Evolutionary conservation across 2,329 filamentous ascomycete genomes (phyloP), one percentile per base, ranked within the genome.

Genomic region (Alternaria tenuissima): DNA sequence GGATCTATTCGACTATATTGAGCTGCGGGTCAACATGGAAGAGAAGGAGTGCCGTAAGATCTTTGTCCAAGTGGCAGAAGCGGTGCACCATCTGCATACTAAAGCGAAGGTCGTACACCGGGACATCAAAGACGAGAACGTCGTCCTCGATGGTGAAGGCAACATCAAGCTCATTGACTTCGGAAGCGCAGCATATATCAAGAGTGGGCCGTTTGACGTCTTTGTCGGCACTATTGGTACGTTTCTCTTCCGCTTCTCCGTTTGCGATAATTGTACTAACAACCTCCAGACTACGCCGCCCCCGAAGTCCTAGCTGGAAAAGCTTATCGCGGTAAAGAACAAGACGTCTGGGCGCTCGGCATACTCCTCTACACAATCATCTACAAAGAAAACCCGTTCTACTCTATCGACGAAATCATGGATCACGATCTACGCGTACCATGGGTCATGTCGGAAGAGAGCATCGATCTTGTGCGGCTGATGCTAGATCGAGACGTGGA

Each of bases 301-400:
- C 95, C 95, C n/a, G 95, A 99, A 82, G 95, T 99, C 55, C 86
- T 99, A 49, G 93, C 93, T 59, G 95, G 95, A 48, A 91, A 90
- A 70, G 91, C 94, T 16, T 99, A 99, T 80, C 88, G 91, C 67
- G 95, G 95, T 74, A 97, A 96, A 80, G 94, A 97, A 78, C 95
- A 99, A 82, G 95, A 99, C 75, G 93, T 99, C 30, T 99, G 95
- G 95, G 95, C 95, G 1, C 86, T 99, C 16, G 95, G 95, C 24
- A 98, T 99, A 73, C 86, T 99, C 26, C 87, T 99, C 14, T 99
- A 99, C 83, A 99, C 95, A 28, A 97, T 99, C 74, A 91, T 98
- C 74, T 99, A 99, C 86, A 99, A 98, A 81, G 95, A 99, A 81
- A 99, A 99, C 75, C 94, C 95, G 0, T 99, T 97, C 79, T 98